Evolutionary conservation across 2,329 filamentous ascomycete species (phyloP), one percentile per base, ranked within the genome.

Genomic region (Pseudogymnoascus sp.): DNA sequence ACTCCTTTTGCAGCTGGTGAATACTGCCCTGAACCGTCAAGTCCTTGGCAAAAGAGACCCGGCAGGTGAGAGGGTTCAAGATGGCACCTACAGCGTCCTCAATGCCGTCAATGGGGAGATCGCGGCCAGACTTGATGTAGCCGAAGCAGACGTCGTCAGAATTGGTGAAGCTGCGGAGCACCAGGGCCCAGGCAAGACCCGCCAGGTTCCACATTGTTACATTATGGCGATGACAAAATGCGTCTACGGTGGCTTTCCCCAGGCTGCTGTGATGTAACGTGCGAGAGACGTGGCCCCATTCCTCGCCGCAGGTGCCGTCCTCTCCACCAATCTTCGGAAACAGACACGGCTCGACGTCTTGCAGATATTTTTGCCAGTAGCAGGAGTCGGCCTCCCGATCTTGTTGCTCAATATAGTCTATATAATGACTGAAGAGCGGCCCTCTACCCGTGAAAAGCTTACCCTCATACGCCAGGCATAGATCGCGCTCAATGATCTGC

Each of bases 361-460:
- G 69, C 5, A 81, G 71, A 44, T 79, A 76, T 0, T 69, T 66
- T 61, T 75, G 78, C 79, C 79, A 81, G 66, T 79, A 80, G 13
- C 70, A 67, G 13, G 77, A 63, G 36, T 74, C 75, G 3, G 66
- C 68, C 21, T 72, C 69, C 5, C 70, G 68, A 6, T 73, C 68
- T 36, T 66, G 68, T 2, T 68, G 65, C 33, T 72, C 63, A 44
- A 74, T 62, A 62, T 74, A 65, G 17, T 69, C 68, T 48, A 76
- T 71, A 62, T 75, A 77, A 41, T 75, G 69, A 58, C 74, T 73
- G 65, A 74, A 77, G 2, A 72, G 68, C 3, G 74, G 73, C 2
- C 71, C 74, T 1, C 66, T 64, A 13, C 71, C 72, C 10, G 71
- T 68, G 13, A 71, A 69, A 0, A 79, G 66, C n/a, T 73, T 71